Base-by-base conservation (phyloP, 345 rosid genomes). In the Gossypium anomalum region DNA sequence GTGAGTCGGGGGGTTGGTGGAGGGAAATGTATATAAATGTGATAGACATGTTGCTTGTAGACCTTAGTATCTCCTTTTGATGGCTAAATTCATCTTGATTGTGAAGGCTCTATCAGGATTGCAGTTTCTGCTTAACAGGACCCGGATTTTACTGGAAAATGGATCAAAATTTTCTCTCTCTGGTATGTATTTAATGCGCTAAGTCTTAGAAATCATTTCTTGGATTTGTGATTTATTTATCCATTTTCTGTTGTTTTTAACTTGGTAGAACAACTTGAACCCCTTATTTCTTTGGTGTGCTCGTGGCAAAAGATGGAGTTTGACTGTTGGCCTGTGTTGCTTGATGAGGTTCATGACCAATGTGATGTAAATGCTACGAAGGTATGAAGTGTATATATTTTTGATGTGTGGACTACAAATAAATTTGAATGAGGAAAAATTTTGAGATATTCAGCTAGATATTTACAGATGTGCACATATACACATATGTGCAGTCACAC, bases 241-340 rank as follows among this genome's bases (percentile, higher is more conserved):
- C 75, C 69, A 51, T 61, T 51, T 49, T 64, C 58, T 29, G n/a
- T 38, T 2, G 41, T 13, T 51, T 56, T 4, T 81, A 58, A 56
- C 70, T 22, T 76, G 20, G 23, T 70, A 94, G 98, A 82, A 79
- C 82, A 85, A 72, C 49, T 92, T 82, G 88, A 89, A 80, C 98
- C 95, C 63, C 81, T 94, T 78, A 52, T 77, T 79, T 61, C 80
- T 47, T 83, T 94, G 71, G 87, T 86, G 38, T 82, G 88, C 83
- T 84, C 87, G 17, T 94, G 98, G 98, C 92, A 94, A 83, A 89
- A 85, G 85, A 74, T 91, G 88, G 98, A 94, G 80, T 86, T 86
- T 66, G 96, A 89, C 63, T 83, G 89, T 25, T 89, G 95, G 97
- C 93, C 98, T 52, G 87, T 84, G 7, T 80, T 94, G 90, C 89